Percentiles rank a stretch among this genome's conserved stretches.
phyloP scores from a whole-genome alignment of 2,329 filamentous ascomycete genomes.

The Aspergillus aculeatinus region DNA sequence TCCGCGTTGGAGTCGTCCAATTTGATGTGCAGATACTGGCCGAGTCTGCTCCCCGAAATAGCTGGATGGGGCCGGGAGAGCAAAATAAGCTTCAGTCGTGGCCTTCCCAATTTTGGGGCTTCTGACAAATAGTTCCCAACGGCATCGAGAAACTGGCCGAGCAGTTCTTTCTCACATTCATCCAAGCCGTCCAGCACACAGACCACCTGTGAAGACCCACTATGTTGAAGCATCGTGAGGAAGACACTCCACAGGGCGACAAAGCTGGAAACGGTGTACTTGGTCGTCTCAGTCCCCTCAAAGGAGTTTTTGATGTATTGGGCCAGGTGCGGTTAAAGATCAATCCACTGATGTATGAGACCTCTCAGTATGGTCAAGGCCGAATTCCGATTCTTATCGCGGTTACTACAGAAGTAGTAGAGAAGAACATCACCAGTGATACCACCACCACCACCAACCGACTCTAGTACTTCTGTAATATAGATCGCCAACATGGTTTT shows the following conservation, averaged over 20 bases:
- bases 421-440: conserved; percentile 13
- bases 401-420: conserved; percentile 29
- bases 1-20: conserved; percentile 11
- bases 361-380: conserved; percentile 17
- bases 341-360: conserved; percentile 23
- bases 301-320: conserved; percentile 10
- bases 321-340: conserved; percentile 15
- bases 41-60: conserved; percentile 19
- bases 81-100: conserved; percentile 18
- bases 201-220: conserved; percentile 12
- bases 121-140: conserved; percentile 14
- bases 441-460: conserved; percentile 7
- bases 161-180: conserved; percentile 21
- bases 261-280: conserved; percentile 24
- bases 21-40: conserved; percentile 15
- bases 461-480: conserved; percentile 21
- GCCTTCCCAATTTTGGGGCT: neutral
- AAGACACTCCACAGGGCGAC: conserved; percentile 18
- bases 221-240: conserved; percentile 8
- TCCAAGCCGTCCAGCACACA: conserved; percentile 24
- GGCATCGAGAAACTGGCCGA: conserved; percentile 13
- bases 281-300: conserved; percentile 10
- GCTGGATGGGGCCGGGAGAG: conserved; percentile 22
- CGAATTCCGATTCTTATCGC: conserved; percentile 24
- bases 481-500: conserved; percentile 30